A percentile compares a stretch with the other conserved stretches of the same genome.
Conservation (phyloP, 192 early-diverging fungal species). For the Lunasporangiospora selenospora region DNA sequence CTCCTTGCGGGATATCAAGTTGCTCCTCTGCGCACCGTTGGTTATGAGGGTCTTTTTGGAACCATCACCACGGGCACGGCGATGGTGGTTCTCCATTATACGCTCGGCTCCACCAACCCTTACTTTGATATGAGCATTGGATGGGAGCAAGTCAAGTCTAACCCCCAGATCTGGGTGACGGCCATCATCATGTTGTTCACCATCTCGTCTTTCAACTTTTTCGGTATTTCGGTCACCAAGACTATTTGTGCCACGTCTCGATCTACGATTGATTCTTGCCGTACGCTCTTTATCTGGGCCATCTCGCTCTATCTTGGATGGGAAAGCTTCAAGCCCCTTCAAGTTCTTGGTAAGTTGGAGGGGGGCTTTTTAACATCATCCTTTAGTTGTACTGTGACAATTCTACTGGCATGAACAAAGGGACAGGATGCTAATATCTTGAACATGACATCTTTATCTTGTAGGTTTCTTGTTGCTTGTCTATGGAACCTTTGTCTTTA, state of each 20-base stretch:
- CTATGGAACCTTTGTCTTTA: constrained; percentile 90
- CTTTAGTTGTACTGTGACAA: no score
- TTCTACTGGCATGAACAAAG: no score
- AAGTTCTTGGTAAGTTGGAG: constrained; percentile 88
- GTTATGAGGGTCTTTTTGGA: constrained; percentile 93
- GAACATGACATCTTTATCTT: constrained; percentile 49
- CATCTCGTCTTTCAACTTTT: constrained; percentile 97
- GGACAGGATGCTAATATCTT: no score
- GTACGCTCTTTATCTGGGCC: constrained; percentile 97
- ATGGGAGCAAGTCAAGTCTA: constrained; percentile 70
- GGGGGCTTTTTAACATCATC: no score
- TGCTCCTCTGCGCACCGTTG: constrained; percentile 89
- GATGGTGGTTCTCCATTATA: constrained; percentile 78
- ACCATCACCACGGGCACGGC: constrained; percentile 69
- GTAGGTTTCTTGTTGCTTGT: constrained; percentile 67
- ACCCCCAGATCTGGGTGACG: constrained; percentile 70
- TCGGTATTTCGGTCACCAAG: constrained; percentile 90
- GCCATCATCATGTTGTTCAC: constrained; percentile 86
- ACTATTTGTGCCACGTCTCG: constrained; percentile 88
- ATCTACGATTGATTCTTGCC: constrained; percentile 95
- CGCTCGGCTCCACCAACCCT: constrained; percentile 68
- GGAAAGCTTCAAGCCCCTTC: constrained; percentile 91
- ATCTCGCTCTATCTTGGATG: constrained; percentile 90
- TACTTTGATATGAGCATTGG: constrained; percentile 85
- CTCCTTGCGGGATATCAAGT: constrained; percentile 83